A percentile compares a stretch with the other conserved stretches of the same genome.
Evolutionary conservation across 163 green algal genomes (phyloP).

Genomic region (Scenedesmus sp.): DNA sequence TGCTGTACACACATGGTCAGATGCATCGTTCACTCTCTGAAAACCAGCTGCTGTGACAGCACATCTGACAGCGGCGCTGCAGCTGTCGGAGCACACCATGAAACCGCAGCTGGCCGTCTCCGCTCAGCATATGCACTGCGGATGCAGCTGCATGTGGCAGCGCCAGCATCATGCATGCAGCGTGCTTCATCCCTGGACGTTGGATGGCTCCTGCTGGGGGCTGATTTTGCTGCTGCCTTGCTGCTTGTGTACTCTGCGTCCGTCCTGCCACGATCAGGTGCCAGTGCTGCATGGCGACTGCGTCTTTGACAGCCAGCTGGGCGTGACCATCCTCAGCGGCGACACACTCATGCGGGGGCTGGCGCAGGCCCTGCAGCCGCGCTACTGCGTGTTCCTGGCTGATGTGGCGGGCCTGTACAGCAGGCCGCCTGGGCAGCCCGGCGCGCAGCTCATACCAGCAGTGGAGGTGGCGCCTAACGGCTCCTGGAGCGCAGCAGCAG

Average conservation of each 20-base stretch:
- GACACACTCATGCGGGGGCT: constrained; percentile 68
- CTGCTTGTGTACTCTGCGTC: too few species aligned
- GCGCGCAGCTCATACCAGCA: constrained; percentile 60
- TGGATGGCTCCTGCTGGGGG: background rate
- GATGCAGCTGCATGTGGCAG: background rate
- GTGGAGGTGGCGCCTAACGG: constrained; percentile 60
- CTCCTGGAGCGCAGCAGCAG: constrained; percentile 50
- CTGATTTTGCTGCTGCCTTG: constrained; percentile 34
- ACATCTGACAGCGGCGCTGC: background rate
- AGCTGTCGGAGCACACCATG: background rate
- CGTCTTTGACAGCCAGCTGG: constrained; percentile 66
- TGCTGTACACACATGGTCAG: background rate
- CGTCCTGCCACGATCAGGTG: constrained; percentile 53
- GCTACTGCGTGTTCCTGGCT: constrained; percentile 71
- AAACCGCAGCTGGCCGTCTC: background rate
- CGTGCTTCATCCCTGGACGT: too few species aligned
- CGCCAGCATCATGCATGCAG: too few species aligned
- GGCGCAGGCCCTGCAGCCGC: constrained; percentile 54
- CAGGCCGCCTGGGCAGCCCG: constrained; percentile 61
- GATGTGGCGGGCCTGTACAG: constrained; percentile 75
- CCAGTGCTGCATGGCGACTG: constrained; percentile 80
- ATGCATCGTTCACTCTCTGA: background rate
- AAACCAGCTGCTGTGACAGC: too few species aligned
- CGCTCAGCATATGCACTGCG: background rate
- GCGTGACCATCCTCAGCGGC: constrained; percentile 71